Percentiles rank a stretch among this genome's conserved stretches.
phyloP scores from a whole-genome alignment of 1,139 yeast genomes.

The Candida buenavistaensis region DNA sequence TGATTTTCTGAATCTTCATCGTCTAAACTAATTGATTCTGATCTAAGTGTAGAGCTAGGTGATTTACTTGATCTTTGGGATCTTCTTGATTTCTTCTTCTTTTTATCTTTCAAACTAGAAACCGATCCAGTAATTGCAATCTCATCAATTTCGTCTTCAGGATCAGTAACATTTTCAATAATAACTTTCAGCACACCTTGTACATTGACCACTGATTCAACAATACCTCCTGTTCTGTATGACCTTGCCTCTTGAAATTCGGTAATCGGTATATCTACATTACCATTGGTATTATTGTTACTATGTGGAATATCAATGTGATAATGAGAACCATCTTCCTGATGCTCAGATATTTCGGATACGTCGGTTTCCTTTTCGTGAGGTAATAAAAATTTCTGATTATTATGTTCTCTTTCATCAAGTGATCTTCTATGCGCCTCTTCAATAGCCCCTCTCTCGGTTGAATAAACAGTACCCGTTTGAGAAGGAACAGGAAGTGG shows the following conservation, averaged over 20 bases:
- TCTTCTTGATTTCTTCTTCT: slow-evolving; percentile 9
- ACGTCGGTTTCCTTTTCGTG: slow-evolving; percentile 32
- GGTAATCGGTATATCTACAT: slow-evolving; percentile 11
- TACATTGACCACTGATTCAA: slow-evolving; percentile 81
- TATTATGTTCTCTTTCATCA: slow-evolving; percentile 9
- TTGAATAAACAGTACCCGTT: slow-evolving; percentile 42
- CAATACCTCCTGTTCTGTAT: slow-evolving; percentile 67
- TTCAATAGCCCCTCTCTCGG: slow-evolving; percentile 52
- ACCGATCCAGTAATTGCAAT: slow-evolving; percentile 2
- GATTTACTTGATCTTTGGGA: slow-evolving; percentile 3
- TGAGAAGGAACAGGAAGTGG: slow-evolving; percentile 14
- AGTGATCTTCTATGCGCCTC: slow-evolving; percentile 26
- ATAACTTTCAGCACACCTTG: slow-evolving; percentile 87
- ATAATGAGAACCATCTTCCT: slow-evolving; percentile 6
- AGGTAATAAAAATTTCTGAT: slow-evolving; percentile 24
- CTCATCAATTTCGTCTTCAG: slow-evolving; percentile 22
- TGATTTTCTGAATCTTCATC: slow-evolving; percentile 11
- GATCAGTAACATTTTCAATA: slow-evolving; percentile 60
- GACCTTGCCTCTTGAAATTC: slow-evolving; percentile 39
- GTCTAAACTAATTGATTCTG: slow-evolving; percentile 8
- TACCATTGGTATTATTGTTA: slow-evolving; percentile 1
- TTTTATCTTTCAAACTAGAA: slow-evolving; percentile 5
- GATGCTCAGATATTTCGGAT: slow-evolving; percentile 19
- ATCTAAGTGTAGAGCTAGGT: slow-evolving; percentile 9
- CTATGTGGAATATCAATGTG: slow-evolving; percentile 8